A percentile compares a stretch with the other conserved stretches of the same genome.
Evolutionary conservation across 2,329 filamentous ascomycete species (phyloP).

Genomic region (Moelleriella libera): DNA sequence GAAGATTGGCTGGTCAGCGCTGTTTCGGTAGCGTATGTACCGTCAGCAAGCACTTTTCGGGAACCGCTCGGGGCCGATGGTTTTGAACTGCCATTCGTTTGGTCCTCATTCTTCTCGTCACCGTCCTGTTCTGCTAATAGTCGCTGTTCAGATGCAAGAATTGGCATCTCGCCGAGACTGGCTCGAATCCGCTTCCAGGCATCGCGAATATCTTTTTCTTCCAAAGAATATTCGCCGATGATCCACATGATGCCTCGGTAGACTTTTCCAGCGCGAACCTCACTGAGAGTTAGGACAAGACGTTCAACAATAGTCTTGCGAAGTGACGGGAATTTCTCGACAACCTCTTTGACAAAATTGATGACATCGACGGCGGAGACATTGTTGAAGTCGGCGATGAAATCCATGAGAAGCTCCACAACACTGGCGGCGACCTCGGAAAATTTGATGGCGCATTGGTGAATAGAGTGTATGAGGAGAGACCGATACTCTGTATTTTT

Average conservation of each 20-base stretch:
- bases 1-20: constrained; percentile 88
- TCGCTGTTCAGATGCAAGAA: constrained; percentile 86
- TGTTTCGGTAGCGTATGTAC: constrained; percentile 94
- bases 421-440: constrained; percentile 96
- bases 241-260: constrained; percentile 97
- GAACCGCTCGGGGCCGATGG: constrained; percentile 66
- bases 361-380: constrained; percentile 95
- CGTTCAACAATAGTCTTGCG: constrained; percentile 77
- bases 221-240: constrained; percentile 89
- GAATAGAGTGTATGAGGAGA: constrained; percentile 90
- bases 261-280: constrained; percentile 93
- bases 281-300: constrained; percentile 76
- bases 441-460: constrained; percentile 97
- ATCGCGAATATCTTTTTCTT: constrained; percentile 86
- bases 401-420: constrained; percentile 95
- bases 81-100: constrained; percentile 72
- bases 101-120: constrained; percentile 46
- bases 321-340: constrained; percentile 91
- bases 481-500: constrained; percentile 95
- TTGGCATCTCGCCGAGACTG: constrained; percentile 91
- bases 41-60: constrained; percentile 84
- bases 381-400: constrained; percentile 97
- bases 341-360: constrained; percentile 96
- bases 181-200: constrained; percentile 94
- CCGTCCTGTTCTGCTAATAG: constrained; percentile 75